Base-by-base conservation (phyloP, 257 asterid genomes). In the Capsicum pubescens region DNA sequence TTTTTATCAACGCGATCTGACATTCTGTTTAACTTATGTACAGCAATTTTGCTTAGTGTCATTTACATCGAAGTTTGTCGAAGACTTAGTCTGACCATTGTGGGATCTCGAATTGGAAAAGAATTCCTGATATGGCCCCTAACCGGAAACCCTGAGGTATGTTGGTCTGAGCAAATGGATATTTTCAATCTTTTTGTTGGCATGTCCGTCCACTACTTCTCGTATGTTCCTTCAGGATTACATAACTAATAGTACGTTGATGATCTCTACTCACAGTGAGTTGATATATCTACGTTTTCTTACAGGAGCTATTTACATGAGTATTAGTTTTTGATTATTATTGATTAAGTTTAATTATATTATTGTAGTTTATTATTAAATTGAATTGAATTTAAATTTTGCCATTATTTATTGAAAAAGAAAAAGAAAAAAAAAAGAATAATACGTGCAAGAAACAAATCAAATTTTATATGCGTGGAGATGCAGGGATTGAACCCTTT, bases 21-120 rank as follows among this genome's bases (percentile, higher is more conserved):
- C 58, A 58, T 83, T 60, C 48, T 66, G 64, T 12, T 81, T 84
- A 39, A 82, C 82, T 82, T 80, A 58, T 86, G 76, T 83, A 85
- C 97, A 97, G 97, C 95, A 83, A 95, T 97, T 88, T 89, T 97
- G 92, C 93, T 97, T 83, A 94, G 98, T 68, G 94, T 95, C 83
- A 93, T 95, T 80, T 95, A 97, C 44, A 97, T 97, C 59, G 99
- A 97, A 91, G 99, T 97, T 84, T 97, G 98, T 83, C 95, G 87
- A 88, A 91, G 98, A 86, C 97, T 95, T 82, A 93, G 93, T 85
- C 92, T 97, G 88, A 91, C 92, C 68, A 92, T 97, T 80, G 94
- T 95, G 84, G 98, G 98, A 87, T 93, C 99, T 87, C 96, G 95
- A 85, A 98, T 97, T 89, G 98, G 98, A 90, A 98, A 97, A 88